A percentile compares a stretch with the other conserved stretches of the same genome.
These are phyloP conservation scores for Kregervanrija delftensis DNA, from an alignment of 805 yeast species.

Conservation along the genomic window DNA sequence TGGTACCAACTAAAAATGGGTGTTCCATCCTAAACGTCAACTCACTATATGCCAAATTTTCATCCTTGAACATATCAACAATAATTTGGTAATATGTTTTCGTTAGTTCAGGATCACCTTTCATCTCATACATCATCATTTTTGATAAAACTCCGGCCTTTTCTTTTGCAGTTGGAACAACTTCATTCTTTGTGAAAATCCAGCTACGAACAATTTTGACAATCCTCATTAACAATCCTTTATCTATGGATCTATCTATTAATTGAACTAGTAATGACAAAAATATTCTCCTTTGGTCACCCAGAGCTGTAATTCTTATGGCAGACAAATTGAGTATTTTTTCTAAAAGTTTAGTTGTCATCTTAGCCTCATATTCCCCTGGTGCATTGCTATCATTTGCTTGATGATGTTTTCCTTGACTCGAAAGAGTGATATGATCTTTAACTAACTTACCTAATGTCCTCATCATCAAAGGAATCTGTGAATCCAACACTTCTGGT, in stretches of 20 bases:
- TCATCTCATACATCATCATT: conserved; percentile 86
- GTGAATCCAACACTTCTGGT: conserved; percentile 67
- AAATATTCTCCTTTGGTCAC: conserved; percentile 89
- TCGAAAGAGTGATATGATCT: conserved; percentile 70
- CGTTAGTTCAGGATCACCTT: conserved; percentile 76
- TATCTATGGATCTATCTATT: conserved; percentile 82
- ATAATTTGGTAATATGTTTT: conserved; percentile 80
- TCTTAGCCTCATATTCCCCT: conserved; percentile 66
- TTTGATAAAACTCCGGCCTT: conserved; percentile 90
- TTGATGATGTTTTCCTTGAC: conserved; percentile 31
- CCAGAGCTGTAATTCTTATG: conserved; percentile 74
- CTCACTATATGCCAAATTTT: conserved; percentile 72
- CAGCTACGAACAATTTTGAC: conserved; percentile 75
- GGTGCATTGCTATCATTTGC: conserved; percentile 16
- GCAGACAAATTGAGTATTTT: conserved; percentile 73
- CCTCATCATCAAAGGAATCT: conserved; percentile 73
- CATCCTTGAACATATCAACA: conserved; percentile 79
- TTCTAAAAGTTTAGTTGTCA: conserved; percentile 70
- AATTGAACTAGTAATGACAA: conserved; percentile 80
- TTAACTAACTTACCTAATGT: conserved; percentile 85
- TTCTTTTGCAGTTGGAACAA: conserved; percentile 92
- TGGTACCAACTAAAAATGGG: conserved; percentile 90
- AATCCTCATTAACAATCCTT: conserved; percentile 64
- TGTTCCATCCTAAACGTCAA: conserved; percentile 93
- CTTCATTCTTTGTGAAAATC: conserved; percentile 78